Base-by-base conservation (phyloP, 768 basidiomycete species). In the Daedalea quercina region DNA sequence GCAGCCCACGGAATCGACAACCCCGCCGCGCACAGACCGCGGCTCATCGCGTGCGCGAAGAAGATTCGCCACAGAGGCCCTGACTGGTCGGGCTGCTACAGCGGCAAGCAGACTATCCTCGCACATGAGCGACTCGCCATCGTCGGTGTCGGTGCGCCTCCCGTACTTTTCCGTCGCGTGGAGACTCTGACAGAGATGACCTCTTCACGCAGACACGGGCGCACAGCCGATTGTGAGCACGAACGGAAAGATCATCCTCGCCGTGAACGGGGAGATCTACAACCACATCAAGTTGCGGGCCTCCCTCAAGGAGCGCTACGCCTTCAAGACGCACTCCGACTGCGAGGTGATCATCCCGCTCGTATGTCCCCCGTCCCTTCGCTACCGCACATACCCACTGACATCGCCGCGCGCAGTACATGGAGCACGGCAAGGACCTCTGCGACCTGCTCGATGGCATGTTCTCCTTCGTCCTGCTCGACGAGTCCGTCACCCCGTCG, bases 231-330 rank as follows among this genome's bases (percentile, higher is more conserved):
- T 99, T 43, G 69, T 85, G 52, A 93, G 87, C 70, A 81, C 90
- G 22, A 92, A 97, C 59, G 87, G 84, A 50, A 89, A 87, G 61
- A 63, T 84, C 57, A 79, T 86, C 58, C 85, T 99, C 50, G 82
- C 89, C 53, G 96, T 99, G 65, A 99, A 99, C 70, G 96, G 96
- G 48, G 96, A 99, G 72, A 98, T 99, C 63, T 99, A 99, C 78
- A 99, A 98, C 76, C 92, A 98, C 66, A 70, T 90, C 51, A 77
- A 85, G 17, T 81, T 98, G 48, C 81, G 90, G 53, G 79, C 83
- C 47, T 71, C 69, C 23, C 70, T 93, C 50, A 83, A 80, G 34
- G 65, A 80, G 42, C 76, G 73, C 52, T 80, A 84, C 58, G 84
- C 82, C 53, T 95, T 98, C 78, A 96, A 92, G 76, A 98, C 95